These are phyloP conservation scores for Cercospora sojina DNA, from an alignment of 2,329 filamentous ascomycete species.

Conservation along the genomic window DNA sequence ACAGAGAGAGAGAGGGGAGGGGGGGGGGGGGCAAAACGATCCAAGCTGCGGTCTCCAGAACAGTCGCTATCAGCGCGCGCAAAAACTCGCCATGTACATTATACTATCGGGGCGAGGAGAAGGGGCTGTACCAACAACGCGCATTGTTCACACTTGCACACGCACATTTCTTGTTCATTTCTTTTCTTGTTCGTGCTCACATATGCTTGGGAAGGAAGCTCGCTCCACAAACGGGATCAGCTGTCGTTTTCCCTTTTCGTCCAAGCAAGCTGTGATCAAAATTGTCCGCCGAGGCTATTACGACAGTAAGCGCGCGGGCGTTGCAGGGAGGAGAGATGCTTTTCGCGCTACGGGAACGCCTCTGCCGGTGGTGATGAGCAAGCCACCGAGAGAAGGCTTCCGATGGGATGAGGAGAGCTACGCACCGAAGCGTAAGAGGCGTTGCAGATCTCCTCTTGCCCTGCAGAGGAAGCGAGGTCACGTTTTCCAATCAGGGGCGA, in stretches of 20 bases:
- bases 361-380: background rate
- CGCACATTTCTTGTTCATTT: background rate
- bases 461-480: background rate
- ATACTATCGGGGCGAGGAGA: background rate
- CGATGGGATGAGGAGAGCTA: slow-evolving; percentile 1
- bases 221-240: background rate
- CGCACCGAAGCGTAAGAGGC: slow-evolving; percentile 13
- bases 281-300: background rate
- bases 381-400: background rate
- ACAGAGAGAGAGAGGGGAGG: background rate
- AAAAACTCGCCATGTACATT: slow-evolving; percentile 21
- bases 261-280: background rate
- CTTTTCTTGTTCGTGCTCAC: background rate
- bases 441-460: slow-evolving; percentile 10
- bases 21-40: background rate
- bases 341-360: background rate
- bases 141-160: background rate
- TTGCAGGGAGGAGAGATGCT: background rate
- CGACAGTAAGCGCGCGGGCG: background rate
- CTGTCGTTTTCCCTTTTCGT: background rate
- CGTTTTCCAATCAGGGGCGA: background rate
- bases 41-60: background rate
- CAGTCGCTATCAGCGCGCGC: slow-evolving; percentile 23
- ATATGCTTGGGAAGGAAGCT: background rate
- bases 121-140: background rate